These are phyloP conservation scores for Mercurialis annua DNA, from an alignment of 345 rosid species.

Conservation along the genomic window DNA sequence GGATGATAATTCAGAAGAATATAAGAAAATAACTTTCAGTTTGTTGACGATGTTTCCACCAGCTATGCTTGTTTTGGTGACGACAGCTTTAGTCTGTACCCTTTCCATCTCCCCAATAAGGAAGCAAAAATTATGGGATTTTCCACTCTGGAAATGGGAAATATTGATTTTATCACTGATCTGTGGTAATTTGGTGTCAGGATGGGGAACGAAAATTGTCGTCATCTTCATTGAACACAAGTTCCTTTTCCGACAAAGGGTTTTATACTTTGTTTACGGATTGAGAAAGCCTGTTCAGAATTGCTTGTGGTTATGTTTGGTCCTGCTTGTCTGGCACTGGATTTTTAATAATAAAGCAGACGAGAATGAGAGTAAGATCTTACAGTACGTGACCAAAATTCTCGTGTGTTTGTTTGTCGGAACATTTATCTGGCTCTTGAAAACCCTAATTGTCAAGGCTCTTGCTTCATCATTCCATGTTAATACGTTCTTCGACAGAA, in stretches of 20 bases:
- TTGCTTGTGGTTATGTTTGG: conserved; percentile 40
- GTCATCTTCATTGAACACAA: conserved; percentile 38
- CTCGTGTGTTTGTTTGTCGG: conserved; percentile 40
- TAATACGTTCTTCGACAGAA: conserved; percentile 47
- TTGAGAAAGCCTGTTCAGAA: conserved; percentile 43
- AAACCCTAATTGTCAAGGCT: conserved; percentile 46
- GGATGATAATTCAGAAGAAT: conserved; percentile 38
- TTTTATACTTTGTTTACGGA: conserved; percentile 52
- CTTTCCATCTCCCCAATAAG: conserved; percentile 25
- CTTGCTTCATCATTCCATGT: conserved; percentile 49
- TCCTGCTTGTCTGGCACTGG: conserved; percentile 37
- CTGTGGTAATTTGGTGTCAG: conserved; percentile 42
- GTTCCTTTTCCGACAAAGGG: conserved; percentile 41
- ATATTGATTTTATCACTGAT: conserved; percentile 37
- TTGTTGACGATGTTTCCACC: conserved; percentile 27
- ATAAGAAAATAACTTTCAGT: conserved; percentile 17
- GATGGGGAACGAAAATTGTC: conserved; percentile 37
- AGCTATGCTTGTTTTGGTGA: conserved; percentile 28
- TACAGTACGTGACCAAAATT: conserved; percentile 39
- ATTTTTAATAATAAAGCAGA: conserved; percentile 28
- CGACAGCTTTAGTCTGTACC: conserved; percentile 33
- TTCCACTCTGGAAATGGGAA: conserved; percentile 53
- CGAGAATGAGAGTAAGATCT: conserved; percentile 30
- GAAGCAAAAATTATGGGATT: conserved; percentile 39
- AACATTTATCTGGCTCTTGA: conserved; percentile 44